Evolutionary conservation across 495 filamentous ascomycete species (phyloP).

Genomic region (Daldinia vernicosa): DNA sequence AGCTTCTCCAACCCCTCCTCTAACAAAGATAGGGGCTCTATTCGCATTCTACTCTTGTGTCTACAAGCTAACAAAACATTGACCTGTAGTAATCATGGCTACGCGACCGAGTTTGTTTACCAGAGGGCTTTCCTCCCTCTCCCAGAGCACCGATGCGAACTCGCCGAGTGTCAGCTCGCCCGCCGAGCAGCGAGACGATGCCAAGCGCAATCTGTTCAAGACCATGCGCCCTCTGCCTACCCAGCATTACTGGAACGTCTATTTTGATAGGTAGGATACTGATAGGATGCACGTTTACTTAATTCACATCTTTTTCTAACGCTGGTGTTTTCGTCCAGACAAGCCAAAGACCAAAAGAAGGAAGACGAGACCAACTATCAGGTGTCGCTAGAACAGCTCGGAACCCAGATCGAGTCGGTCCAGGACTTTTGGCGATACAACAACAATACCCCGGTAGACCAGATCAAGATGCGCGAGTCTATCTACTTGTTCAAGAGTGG

Average conservation of each 20-base stretch:
- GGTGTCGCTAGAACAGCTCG: constrained; percentile 71
- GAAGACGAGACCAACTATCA: constrained; percentile 61
- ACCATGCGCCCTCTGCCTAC: constrained; percentile 66
- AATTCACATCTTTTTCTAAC: constrained; percentile 16
- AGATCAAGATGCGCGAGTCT: constrained; percentile 79
- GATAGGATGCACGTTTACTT: background rate
- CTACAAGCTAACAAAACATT: background rate
- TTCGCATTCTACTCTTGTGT: constrained; percentile 3
- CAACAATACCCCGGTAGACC: constrained; percentile 84
- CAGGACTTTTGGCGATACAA: constrained; percentile 88
- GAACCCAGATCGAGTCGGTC: constrained; percentile 74
- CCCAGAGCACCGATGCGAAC: constrained; percentile 59
- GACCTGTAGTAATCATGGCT: constrained; percentile 50
- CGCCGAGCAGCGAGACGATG: constrained; percentile 66
- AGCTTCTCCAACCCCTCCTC: constrained; percentile 19
- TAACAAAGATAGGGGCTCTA: background rate
- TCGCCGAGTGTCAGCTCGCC: constrained; percentile 61
- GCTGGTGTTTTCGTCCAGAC: constrained; percentile 37
- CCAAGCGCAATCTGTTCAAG: constrained; percentile 67
- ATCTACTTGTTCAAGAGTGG: constrained; percentile 90
- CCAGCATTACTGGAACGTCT: constrained; percentile 70
- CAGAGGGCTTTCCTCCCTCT: constrained; percentile 61
- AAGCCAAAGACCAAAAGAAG: constrained; percentile 54
- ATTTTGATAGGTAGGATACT: constrained; percentile 60
- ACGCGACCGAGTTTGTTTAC: constrained; percentile 62